Evolutionary conservation across 108 stramenopile genomes (phyloP), one percentile per base, ranked within the genome.

Genomic region (Schizochytrium sp.): DNA sequence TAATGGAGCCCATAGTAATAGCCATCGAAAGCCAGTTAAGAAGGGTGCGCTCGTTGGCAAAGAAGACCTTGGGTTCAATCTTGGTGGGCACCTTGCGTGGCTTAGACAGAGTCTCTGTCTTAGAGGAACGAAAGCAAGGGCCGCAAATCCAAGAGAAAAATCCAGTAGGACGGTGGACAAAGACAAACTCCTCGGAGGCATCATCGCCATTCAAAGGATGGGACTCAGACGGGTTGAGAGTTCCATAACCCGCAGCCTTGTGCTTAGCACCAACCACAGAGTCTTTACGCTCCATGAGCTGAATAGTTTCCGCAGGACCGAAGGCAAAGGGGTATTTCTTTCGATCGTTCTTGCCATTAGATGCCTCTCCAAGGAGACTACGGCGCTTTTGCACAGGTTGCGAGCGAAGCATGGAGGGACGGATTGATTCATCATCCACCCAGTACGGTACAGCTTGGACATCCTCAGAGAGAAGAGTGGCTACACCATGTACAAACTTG

Each of bases 11-110:
- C 49, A 97, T 88, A 3, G 95, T 94, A n/a, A 97, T 95, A 47
- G 93, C 96, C 49, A 94, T 92, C 91, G 96, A 96, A 56, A 97
- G 90, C 98, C 98, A 99, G 88, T 97, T 96, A 61, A 99, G 88
- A 88, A 97, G 97, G 19, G 98, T 98, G 60, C 98, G 95, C 92
- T 99, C 98, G 90, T 98, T 98, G 73, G 98, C 98, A 90, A 99
- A 96, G 94, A 97, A 97, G 28, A 97, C 91, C 92, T 99, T 99
- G 50, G 98, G 98, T 91, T 99, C 98, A 61, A 99, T 95, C 94
- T 97, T 97, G 88, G 93, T 38, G 93, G 90, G 47, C 91, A 93
- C 90, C 96, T 96, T 89, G 96, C 97, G 28, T 94, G 95, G 89
- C 95, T 95, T 17, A 93, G 40, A 95, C 96, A 96, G 57, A 2